phyloP scores from a whole-genome alignment of 148 eudicot species.

The Rhododendron henanense region DNA sequence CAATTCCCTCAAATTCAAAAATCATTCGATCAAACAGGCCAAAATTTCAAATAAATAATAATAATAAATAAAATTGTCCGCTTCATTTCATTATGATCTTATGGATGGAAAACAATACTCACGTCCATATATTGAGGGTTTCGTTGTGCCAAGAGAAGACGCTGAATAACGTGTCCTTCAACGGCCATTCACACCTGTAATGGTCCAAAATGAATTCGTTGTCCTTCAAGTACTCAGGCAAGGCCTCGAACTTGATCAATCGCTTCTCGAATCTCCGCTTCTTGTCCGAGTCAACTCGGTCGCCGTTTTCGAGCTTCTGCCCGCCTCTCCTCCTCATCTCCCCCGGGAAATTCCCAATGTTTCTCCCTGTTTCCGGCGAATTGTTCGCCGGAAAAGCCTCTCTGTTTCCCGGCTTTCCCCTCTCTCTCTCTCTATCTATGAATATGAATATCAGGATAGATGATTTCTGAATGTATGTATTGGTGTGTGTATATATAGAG shows the following conservation, averaged over 20 bases:
- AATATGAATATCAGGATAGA: neutral
- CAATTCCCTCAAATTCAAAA: neutral
- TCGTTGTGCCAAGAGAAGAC: slow-evolving; percentile 86
- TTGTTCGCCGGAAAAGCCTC: neutral
- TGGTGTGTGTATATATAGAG: neutral
- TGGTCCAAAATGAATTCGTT: slow-evolving; percentile 73
- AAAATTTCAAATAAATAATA: neutral
- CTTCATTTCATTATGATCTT: neutral
- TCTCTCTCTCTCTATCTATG: neutral
- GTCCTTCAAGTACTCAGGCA: slow-evolving; percentile 82
- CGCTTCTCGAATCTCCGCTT: neutral
- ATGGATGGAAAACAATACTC: neutral
- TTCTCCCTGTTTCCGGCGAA: neutral
- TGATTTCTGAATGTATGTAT: neutral
- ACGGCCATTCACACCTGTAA: slow-evolving; percentile 94
- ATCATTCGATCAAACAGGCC: neutral
- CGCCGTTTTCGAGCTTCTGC: neutral
- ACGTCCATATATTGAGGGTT: slow-evolving; percentile 78
- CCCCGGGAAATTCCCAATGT: neutral
- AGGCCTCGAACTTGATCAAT: slow-evolving; percentile 32
- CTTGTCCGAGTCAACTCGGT: neutral
- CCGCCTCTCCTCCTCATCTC: neutral
- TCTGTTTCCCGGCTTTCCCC: neutral
- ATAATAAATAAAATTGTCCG: neutral
- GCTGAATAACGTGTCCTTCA: slow-evolving; percentile 67